Percentiles rank a stretch among this genome's conserved stretches.
Conservation (phyloP, 495 filamentous ascomycete genomes). For the Penicillium pulvis region DNA sequence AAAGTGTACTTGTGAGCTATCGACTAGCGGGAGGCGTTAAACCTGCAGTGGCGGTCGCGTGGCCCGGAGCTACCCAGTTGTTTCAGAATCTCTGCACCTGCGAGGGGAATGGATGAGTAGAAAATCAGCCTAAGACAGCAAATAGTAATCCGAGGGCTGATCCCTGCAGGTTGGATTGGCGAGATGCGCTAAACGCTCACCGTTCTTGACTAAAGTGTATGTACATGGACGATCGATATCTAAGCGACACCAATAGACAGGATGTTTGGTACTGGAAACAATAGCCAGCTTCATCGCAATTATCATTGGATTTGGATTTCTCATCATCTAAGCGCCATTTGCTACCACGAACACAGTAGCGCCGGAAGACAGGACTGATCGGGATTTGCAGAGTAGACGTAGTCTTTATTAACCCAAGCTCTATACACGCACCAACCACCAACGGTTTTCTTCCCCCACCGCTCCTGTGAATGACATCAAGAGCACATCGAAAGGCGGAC, state of each 20-base stretch:
- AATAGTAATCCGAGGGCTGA: constrained; percentile 3
- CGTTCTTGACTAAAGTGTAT: not conserved
- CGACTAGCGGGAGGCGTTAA: constrained; percentile 22
- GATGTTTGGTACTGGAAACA: not conserved
- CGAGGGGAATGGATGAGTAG: not conserved
- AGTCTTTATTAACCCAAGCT: not conserved
- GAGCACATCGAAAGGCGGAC: constrained; percentile 6
- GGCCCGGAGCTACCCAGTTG: constrained; percentile 23
- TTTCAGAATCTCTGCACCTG: constrained; percentile 24
- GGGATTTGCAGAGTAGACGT: not conserved
- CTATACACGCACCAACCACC: not conserved
- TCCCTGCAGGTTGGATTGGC: constrained; percentile 4
- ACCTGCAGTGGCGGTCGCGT: constrained; percentile 26
- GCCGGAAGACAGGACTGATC: not conserved
- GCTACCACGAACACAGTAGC: constrained; percentile 6
- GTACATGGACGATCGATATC: not conserved
- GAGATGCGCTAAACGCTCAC: constrained; percentile 7
- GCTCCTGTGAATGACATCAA: constrained; percentile 4
- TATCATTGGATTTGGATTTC: not conserved
- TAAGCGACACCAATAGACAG: not conserved
- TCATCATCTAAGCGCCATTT: not conserved
- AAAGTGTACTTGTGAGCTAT: constrained; percentile 24
- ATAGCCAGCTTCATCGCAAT: not conserved
- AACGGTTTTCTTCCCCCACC: constrained; percentile 3
- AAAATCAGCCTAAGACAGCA: constrained; percentile 7